Evolutionary conservation across 495 filamentous ascomycete genomes (phyloP).

Genomic region (Hypomontagnella monticulosa): DNA sequence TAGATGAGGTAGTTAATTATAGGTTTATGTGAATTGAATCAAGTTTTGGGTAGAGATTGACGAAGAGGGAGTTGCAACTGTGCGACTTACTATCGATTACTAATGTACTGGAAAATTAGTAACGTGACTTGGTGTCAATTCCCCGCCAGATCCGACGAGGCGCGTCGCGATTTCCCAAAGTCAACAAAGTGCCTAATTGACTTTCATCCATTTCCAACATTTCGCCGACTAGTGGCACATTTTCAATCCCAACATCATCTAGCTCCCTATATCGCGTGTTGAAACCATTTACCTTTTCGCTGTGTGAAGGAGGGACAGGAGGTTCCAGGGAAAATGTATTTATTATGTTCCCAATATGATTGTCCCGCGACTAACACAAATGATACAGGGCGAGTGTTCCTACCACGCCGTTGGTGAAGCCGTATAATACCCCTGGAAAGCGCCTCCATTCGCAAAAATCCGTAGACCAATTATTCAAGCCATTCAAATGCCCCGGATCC

Average conservation of each 20-base stretch:
- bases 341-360: neutral
- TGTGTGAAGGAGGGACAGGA: neutral
- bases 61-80: neutral
- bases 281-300: neutral
- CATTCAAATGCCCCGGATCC: constrained; percentile 93
- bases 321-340: constrained; percentile 26
- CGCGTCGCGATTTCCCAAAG: constrained; percentile 36
- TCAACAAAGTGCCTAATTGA: constrained; percentile 38
- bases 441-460: constrained; percentile 57
- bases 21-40: neutral
- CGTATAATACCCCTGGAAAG: constrained; percentile 44
- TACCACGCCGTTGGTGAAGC: constrained; percentile 34
- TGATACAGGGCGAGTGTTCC: constrained; percentile 36
- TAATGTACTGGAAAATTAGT: neutral
- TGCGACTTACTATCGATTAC: neutral
- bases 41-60: neutral
- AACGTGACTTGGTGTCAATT: constrained; percentile 46
- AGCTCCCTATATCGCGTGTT: constrained; percentile 5
- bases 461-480: constrained; percentile 77
- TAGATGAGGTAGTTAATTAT: neutral
- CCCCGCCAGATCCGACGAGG: constrained; percentile 22
- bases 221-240: constrained; percentile 15
- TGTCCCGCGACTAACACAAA: constrained; percentile 13
- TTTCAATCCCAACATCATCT: neutral
- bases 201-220: constrained; percentile 18